Percentiles rank a stretch among this genome's conserved stretches.
These are phyloP conservation scores for Mitragyna speciosa DNA, from an alignment of 257 asterid genomes.

Conservation along the genomic window DNA sequence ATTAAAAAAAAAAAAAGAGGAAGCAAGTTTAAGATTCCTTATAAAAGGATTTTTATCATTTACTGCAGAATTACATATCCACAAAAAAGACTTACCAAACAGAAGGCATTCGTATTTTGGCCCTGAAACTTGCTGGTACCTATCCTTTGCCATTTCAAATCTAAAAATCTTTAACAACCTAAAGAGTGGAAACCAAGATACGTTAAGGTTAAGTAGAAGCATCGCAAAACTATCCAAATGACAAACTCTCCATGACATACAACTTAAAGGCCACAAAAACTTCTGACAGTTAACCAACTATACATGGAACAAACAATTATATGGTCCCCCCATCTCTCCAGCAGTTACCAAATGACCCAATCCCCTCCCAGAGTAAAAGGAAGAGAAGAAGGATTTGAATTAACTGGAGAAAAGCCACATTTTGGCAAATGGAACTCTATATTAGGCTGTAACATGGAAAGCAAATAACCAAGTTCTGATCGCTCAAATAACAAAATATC, in stretches of 20 bases:
- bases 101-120: slow-evolving; percentile 73
- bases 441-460: not conserved
- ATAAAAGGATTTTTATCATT: not conserved
- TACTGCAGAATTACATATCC: not conserved
- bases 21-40: not conserved
- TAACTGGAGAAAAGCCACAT: not conserved
- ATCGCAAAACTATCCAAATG: not conserved
- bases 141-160: slow-evolving; percentile 56
- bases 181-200: slow-evolving; percentile 1
- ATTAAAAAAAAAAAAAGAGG: too few species aligned
- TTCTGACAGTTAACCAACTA: not conserved
- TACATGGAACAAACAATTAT: not conserved
- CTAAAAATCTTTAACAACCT: slow-evolving; percentile 26
- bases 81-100: slow-evolving; percentile 56
- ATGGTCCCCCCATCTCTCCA: not conserved
- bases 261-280: not conserved
- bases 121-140: slow-evolving; percentile 38
- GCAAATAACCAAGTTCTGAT: not conserved
- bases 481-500: not conserved
- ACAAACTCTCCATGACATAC: not conserved
- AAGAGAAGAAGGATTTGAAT: not conserved
- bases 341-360: not conserved
- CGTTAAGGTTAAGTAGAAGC: not conserved
- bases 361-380: not conserved
- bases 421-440: not conserved